These are phyloP conservation scores for Lycium barbarum DNA, from an alignment of 257 asterid genomes.

Conservation along the genomic window DNA sequence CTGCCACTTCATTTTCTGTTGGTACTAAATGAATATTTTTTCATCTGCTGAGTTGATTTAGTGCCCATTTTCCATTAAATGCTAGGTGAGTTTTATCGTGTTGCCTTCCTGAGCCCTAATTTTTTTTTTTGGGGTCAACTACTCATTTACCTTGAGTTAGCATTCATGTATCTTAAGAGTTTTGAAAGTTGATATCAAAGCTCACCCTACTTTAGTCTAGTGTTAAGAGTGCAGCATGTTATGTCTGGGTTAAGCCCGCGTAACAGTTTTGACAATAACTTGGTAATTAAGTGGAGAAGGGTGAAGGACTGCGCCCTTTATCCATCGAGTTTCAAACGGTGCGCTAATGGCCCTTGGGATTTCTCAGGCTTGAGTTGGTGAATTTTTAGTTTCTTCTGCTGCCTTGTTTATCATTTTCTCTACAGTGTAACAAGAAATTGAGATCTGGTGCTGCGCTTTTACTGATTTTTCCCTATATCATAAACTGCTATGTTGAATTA, in stretches of 20 bases:
- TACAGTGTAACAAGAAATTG: neutral
- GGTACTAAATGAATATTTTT: neutral
- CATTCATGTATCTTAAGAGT: neutral
- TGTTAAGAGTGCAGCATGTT: neutral
- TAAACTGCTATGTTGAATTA: constrained; percentile 4
- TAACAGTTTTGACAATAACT: neutral
- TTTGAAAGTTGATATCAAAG: neutral
- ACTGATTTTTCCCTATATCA: neutral
- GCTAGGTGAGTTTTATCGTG: neutral
- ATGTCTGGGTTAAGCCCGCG: neutral
- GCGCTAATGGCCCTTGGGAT: constrained; percentile 10
- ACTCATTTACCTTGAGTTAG: neutral
- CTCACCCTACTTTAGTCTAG: neutral
- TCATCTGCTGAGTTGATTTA: neutral
- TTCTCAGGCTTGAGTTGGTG: constrained; percentile 15
- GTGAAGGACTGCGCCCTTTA: neutral
- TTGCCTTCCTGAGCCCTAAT: neutral
- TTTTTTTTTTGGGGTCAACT: neutral
- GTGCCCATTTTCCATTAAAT: neutral
- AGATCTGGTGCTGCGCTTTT: neutral
- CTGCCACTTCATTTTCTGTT: constrained; percentile 1
- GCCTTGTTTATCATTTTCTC: neutral
- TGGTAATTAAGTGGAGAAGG: neutral
- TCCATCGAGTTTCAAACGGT: neutral
- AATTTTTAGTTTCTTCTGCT: neutral